Base-by-base conservation (phyloP, 2,329 filamentous ascomycete genomes). In the Monosporascus sp. region DNA sequence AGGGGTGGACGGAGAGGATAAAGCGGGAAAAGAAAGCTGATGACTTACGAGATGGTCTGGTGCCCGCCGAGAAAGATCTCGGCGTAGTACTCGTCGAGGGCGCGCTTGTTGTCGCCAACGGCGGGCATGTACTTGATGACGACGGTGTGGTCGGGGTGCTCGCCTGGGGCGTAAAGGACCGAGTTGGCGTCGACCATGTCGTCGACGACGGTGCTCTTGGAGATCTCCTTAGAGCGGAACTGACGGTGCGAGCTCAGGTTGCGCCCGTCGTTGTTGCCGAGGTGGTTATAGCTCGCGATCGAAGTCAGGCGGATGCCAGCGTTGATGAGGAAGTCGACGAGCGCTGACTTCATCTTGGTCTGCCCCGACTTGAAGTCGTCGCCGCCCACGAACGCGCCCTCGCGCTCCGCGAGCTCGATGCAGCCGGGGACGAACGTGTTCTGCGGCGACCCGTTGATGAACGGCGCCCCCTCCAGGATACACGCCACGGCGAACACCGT, bases 111-210 rank as follows among this genome's bases (percentile, higher is more conserved):
- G 77, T 99, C 94, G 58, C 94, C 94, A 48, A 99, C 94, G 58
- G 92, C 90, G 37, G 94, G 94, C 92, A 99, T 96, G 80, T 99
- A 99, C 84, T 99, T 99, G 85, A 99, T 99, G 64, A 99, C 94
- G 55, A 99, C 94, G 55, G 90, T 95, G 79, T 99, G 94, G 71
- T 99, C 92, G 2, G 94, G 94, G 73, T 97, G 92, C 77, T 99
- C 94, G 63, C 87, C 91, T 66, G 89, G 79, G 74, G 87, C 84
- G 80, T 99, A 99, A 52, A 99, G 81, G 48, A 97, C 85, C 49
- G 75, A 79, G 78, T 99, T 99, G 67, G 94, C 93, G 67, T 90
- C 92, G 55, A 99, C 94, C 94, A 99, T 99, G 78, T 99, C 94
- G 70, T 99, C 94, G 52, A 99, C 94, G 14, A 99, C 94, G 70